Conservation (phyloP, 257 asterid species). For the Plectranthus barbatus region DNA sequence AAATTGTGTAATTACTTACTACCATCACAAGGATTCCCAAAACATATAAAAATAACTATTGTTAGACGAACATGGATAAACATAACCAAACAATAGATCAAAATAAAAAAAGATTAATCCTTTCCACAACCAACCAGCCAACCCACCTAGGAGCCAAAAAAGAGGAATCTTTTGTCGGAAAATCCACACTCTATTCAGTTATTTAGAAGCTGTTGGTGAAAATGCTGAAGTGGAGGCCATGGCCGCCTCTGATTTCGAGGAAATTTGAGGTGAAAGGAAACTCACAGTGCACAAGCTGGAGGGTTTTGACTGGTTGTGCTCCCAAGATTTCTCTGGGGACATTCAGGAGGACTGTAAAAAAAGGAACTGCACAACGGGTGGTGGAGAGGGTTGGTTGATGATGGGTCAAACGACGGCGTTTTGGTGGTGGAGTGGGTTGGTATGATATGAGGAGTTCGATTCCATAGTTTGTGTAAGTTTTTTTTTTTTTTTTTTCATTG, state of each 20-base stretch:
- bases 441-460: too few species aligned
- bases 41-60: background rate
- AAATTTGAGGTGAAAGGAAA: conserved; percentile 64
- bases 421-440: conserved; percentile 79
- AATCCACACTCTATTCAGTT: background rate
- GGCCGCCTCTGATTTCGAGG: conserved; percentile 75
- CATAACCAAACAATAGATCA: background rate
- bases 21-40: background rate
- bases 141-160: background rate
- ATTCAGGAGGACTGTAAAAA: conserved; percentile 51
- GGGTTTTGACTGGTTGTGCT: conserved; percentile 45
- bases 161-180: background rate
- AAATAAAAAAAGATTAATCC: background rate
- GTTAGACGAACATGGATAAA: background rate
- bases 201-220: conserved; percentile 60
- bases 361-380: conserved; percentile 50
- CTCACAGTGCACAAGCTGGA: conserved; percentile 49
- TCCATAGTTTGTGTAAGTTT: conserved; percentile 50
- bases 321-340: conserved; percentile 41
- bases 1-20: background rate
- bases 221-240: conserved; percentile 92
- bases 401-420: conserved; percentile 35
- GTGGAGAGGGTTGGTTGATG: conserved; percentile 18
- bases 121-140: background rate
- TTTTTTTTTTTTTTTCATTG: too few species aligned